Evolutionary conservation across 306 rosid species (phyloP).

Genomic region (Prunus campanulata): DNA sequence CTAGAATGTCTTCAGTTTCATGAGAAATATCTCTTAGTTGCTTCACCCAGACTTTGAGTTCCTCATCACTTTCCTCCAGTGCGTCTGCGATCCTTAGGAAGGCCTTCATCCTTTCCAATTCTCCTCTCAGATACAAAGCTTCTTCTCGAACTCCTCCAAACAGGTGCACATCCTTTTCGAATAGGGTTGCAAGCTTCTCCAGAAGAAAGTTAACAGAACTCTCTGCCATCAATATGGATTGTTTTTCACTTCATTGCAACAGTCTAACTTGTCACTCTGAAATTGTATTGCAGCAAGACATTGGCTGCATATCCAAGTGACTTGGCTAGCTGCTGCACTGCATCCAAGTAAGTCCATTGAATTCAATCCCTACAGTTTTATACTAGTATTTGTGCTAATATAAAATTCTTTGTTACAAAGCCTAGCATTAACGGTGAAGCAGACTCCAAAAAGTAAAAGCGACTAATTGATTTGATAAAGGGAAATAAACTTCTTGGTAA

Average conservation of each 20-base stretch:
- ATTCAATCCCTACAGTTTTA: not conserved
- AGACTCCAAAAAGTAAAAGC: not conserved
- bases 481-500: not conserved
- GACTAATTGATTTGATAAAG: not conserved
- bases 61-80: slow-evolving; percentile 31
- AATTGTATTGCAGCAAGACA: not conserved
- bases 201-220: slow-evolving; percentile 41
- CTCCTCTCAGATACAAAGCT: slow-evolving; percentile 23
- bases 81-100: slow-evolving; percentile 37
- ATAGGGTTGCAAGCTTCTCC: slow-evolving; percentile 36
- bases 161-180: slow-evolving; percentile 47
- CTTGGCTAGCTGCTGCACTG: not conserved
- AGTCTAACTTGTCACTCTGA: not conserved
- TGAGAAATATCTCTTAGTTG: slow-evolving; percentile 40
- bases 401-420: not conserved
- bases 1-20: slow-evolving; percentile 38
- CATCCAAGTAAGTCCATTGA: not conserved
- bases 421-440: not conserved
- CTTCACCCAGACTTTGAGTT: slow-evolving; percentile 36
- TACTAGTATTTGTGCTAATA: not conserved
- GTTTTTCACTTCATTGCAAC: not conserved
- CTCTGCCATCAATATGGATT: slow-evolving; percentile 44
- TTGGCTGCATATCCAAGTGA: slow-evolving; percentile 3
- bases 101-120: slow-evolving; percentile 32
- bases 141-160: slow-evolving; percentile 42